A percentile compares a stretch with the other conserved stretches of the same genome.
These are phyloP conservation scores for Scalesia atractyloides DNA, from an alignment of 129 eudicot genomes.

Conservation along the genomic window DNA sequence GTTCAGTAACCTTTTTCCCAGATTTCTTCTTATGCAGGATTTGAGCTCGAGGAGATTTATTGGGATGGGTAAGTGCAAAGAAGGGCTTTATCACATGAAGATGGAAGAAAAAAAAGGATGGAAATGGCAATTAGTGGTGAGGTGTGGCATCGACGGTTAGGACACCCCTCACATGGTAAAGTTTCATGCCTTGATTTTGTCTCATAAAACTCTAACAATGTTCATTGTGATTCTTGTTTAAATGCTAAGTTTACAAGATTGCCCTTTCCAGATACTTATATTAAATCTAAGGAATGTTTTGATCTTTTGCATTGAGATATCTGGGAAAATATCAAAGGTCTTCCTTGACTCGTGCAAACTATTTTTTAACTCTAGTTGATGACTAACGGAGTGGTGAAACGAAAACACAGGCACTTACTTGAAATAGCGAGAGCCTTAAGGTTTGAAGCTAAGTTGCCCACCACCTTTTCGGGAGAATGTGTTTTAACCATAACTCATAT, in stretches of 20 bases:
- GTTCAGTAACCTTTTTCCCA: neutral
- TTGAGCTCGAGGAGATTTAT: conserved; percentile 1
- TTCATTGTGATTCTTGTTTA: neutral
- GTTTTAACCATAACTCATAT: no score
- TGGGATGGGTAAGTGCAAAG: conserved; percentile 5
- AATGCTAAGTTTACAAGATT: neutral
- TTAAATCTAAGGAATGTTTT: no score
- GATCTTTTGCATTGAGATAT: no score
- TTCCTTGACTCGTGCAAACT: no score
- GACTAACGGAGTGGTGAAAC: no score
- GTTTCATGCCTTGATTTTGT: conserved; percentile 1
- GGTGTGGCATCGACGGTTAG: neutral
- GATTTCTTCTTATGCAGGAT: neutral
- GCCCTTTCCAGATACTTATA: neutral
- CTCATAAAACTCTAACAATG: neutral
- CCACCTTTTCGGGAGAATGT: no score
- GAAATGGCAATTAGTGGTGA: neutral
- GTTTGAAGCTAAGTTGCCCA: no score
- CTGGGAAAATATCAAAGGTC: no score
- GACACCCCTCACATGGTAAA: neutral
- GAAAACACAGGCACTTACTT: no score
- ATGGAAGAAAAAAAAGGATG: neutral
- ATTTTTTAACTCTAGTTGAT: no score
- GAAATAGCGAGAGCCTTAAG: no score
- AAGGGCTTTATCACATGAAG: neutral